phyloP scores from a whole-genome alignment of 345 rosid species.

The Eutrema yunnanense region DNA sequence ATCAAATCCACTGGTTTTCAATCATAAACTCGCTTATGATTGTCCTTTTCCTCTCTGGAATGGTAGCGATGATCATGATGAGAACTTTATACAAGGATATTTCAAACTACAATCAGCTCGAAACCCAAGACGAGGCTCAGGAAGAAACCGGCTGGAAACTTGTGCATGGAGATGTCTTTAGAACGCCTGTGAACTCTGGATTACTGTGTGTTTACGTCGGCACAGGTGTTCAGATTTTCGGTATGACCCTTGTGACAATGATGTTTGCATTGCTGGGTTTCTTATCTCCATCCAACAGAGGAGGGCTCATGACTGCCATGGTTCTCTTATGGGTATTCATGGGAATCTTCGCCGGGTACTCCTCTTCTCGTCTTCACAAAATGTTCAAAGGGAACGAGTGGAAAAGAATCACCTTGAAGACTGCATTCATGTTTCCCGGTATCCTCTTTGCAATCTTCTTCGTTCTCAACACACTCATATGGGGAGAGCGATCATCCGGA shows the following conservation, averaged over 20 bases:
- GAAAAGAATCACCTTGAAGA: slow-evolving; percentile 84
- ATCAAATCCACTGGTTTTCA: slow-evolving; percentile 97
- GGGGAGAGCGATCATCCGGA: slow-evolving; percentile 93
- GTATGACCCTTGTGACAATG: slow-evolving; percentile 92
- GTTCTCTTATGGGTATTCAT: slow-evolving; percentile 95
- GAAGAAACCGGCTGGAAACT: slow-evolving; percentile 99
- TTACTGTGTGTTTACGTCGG: slow-evolving; percentile 87
- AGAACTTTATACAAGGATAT: slow-evolving; percentile 91
- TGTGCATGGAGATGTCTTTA: slow-evolving; percentile 86
- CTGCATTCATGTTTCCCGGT: slow-evolving; percentile 93
- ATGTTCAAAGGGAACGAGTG: slow-evolving; percentile 94
- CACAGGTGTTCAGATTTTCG: slow-evolving; percentile 87
- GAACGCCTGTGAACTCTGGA: slow-evolving; percentile 73
- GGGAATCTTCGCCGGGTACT: slow-evolving; percentile 86
- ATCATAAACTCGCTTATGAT: slow-evolving; percentile 94
- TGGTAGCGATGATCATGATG: slow-evolving; percentile 99
- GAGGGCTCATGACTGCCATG: slow-evolving; percentile 98
- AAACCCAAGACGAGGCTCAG: slow-evolving; percentile 94
- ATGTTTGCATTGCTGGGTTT: slow-evolving; percentile 88
- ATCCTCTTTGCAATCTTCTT: slow-evolving; percentile 78
- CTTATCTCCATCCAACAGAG: slow-evolving; percentile 92
- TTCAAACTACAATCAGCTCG: slow-evolving; percentile 88
- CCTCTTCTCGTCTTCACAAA: slow-evolving; percentile 77
- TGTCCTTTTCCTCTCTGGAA: slow-evolving; percentile 91
- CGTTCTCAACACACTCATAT: slow-evolving; percentile 69